Evolutionary conservation across 805 yeast species (phyloP), one percentile per base, ranked within the genome.

Genomic region (Candida silvicultrix): DNA sequence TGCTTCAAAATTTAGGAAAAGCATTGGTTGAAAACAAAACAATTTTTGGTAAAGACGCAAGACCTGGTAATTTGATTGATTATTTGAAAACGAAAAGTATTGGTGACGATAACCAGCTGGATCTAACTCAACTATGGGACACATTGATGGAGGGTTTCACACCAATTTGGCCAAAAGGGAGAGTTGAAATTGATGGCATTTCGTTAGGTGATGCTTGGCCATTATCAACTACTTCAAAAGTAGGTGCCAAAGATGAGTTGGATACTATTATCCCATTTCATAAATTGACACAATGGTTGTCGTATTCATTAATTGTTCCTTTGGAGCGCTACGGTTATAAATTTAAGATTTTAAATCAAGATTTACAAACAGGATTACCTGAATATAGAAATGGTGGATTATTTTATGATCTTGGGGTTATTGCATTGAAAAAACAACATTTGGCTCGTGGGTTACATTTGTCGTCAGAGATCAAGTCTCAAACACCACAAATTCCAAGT

Each of bases 281-380:
- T 54, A 81, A 81, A 48, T 66, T 81, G 35, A 78, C 84, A 0
- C 87, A 81, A 59, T 81, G 86, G 86, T 64, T 81, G 10, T 74
- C 83, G 19, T 81, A 81, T 56, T 81, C 86, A 2, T 59, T 81
- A 43, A 57, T 81, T 18, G 69, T 72, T 14, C 85, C 85, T 7
- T 62, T 81, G 40, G 67, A 65, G 43, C 60, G 65, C 16, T 73
- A 62, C 48, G 81, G 80, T 4, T 61, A 69, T 45, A 69, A 74
- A 42, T 68, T 89, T 58, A 85, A 86, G 55, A 69, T 62, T 3
- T 62, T 80, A 16, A 74, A 78, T 15, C 90, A 90, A 62, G 92
- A 95, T 0, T 73, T 92, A 40, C 88, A 89, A 58, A 95, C 92
- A 11, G 75, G 98, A 43, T 80, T 94, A 38, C 92, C 83, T 2